These are phyloP conservation scores for Cystobasidium slooffiae DNA, from an alignment of 1,284 basidiomycete genomes.

Conservation along the genomic window DNA sequence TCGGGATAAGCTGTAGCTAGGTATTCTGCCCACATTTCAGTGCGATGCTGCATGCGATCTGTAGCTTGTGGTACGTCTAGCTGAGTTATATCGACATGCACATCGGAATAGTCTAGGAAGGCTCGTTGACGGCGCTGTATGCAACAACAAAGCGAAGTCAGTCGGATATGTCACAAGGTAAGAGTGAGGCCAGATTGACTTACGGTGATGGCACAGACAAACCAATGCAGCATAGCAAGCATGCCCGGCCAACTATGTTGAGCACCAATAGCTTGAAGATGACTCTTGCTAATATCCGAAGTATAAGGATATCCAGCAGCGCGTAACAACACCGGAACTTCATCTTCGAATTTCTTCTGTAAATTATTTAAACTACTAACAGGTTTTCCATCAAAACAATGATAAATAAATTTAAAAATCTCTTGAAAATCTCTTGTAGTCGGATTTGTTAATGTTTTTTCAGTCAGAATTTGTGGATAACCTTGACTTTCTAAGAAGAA, in stretches of 20 bases:
- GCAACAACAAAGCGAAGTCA: slow-evolving; percentile 1
- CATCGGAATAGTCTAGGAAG: slow-evolving; percentile 45
- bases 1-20: slow-evolving; percentile 45
- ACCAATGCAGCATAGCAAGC: slow-evolving; percentile 55
- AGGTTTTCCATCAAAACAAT: slow-evolving; percentile 48
- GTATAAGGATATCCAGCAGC: slow-evolving; percentile 52
- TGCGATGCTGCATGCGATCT: slow-evolving; percentile 43
- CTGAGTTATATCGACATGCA: slow-evolving; percentile 45
- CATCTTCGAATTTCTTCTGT: slow-evolving; percentile 52
- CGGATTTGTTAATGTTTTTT: slow-evolving; percentile 50
- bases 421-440: slow-evolving; percentile 53
- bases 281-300: slow-evolving; percentile 52
- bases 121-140: slow-evolving; percentile 45
- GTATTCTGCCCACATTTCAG: slow-evolving; percentile 51
- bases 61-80: slow-evolving; percentile 30
- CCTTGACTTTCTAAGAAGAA: slow-evolving; percentile 38
- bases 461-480: slow-evolving; percentile 33
- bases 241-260: slow-evolving; percentile 54
- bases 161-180: not conserved
- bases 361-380: slow-evolving; percentile 24
- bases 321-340: slow-evolving; percentile 48
- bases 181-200: not conserved
- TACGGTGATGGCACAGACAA: slow-evolving; percentile 52
- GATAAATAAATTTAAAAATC: slow-evolving; percentile 53
- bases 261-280: slow-evolving; percentile 53